A percentile compares a stretch with the other conserved stretches of the same genome.
phyloP scores from a whole-genome alignment of 2,329 filamentous ascomycete species.

The Scedosporium boydii region DNA sequence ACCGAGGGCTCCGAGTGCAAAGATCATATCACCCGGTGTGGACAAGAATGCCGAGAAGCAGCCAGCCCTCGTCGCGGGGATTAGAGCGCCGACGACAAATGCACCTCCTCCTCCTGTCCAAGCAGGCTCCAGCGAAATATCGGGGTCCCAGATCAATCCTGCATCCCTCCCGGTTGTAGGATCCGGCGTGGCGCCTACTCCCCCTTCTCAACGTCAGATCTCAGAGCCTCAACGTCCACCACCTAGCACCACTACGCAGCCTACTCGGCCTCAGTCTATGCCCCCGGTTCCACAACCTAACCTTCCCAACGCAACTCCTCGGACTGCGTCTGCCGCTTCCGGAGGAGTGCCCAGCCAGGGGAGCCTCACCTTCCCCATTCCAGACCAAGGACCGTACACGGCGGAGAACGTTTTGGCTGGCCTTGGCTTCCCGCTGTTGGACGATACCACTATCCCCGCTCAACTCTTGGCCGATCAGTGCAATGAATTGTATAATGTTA shows the following conservation, averaged over 20 bases:
- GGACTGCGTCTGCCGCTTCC: background rate
- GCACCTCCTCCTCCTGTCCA: too few species aligned
- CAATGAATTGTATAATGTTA: constrained; percentile 8
- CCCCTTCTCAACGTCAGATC: background rate
- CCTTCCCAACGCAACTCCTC: background rate
- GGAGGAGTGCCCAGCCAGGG: background rate
- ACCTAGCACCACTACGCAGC: background rate
- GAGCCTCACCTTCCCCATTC: background rate
- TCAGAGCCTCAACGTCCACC: background rate
- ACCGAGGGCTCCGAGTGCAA: background rate
- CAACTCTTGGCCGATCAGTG: background rate
- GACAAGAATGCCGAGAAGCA: background rate
- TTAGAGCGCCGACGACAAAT: background rate
- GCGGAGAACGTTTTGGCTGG: background rate
- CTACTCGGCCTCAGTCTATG: background rate
- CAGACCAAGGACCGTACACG: background rate
- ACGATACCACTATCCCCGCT: background rate
- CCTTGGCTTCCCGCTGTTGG: background rate
- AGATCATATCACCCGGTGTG: background rate
- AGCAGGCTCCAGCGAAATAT: too few species aligned
- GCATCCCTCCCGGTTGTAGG: background rate
- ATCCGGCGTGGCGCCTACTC: background rate
- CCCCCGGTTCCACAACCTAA: background rate
- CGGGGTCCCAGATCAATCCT: background rate
- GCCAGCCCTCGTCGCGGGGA: background rate